These are phyloP conservation scores for Celoporthe dispersa DNA, from an alignment of 2,329 filamentous ascomycete species.

Conservation along the genomic window DNA sequence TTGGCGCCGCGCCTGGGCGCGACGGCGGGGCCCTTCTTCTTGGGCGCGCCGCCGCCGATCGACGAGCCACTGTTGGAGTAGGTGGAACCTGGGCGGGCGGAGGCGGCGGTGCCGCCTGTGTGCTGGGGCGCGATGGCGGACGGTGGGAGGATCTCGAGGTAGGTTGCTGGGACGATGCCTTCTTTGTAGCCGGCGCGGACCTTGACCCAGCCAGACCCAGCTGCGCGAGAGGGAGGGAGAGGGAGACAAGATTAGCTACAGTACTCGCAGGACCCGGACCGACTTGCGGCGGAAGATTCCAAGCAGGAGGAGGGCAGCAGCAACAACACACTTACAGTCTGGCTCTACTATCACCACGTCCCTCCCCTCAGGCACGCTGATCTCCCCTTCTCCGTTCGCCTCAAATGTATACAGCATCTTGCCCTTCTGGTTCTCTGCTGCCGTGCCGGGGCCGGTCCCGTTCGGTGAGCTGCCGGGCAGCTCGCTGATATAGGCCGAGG, in stretches of 20 bases:
- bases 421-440: slow-evolving; percentile 64
- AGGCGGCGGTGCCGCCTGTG: slow-evolving; percentile 45
- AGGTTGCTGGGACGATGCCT: slow-evolving; percentile 85
- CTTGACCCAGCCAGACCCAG: slow-evolving; percentile 90
- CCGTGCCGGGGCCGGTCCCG: slow-evolving; percentile 39
- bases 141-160: slow-evolving; percentile 70
- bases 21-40: slow-evolving; percentile 90
- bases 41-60: slow-evolving; percentile 53
- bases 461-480: slow-evolving; percentile 58
- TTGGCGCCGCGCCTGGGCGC: slow-evolving; percentile 90
- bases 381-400: slow-evolving; percentile 77
- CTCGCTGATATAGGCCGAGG: slow-evolving; percentile 76
- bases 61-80: slow-evolving; percentile 81
- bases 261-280: neutral
- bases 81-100: slow-evolving; percentile 69
- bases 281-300: too few species aligned
- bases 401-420: slow-evolving; percentile 93
- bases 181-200: slow-evolving; percentile 75
- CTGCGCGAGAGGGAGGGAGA: slow-evolving; percentile 49
- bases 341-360: slow-evolving; percentile 80
- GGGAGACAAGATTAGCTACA: neutral
- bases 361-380: slow-evolving; percentile 78
- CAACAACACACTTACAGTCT: slow-evolving; percentile 70
- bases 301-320: neutral
- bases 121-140: slow-evolving; percentile 50